Base-by-base conservation (phyloP, 495 filamentous ascomycete species). In the Pseudomonodictys pantanalensis region DNA sequence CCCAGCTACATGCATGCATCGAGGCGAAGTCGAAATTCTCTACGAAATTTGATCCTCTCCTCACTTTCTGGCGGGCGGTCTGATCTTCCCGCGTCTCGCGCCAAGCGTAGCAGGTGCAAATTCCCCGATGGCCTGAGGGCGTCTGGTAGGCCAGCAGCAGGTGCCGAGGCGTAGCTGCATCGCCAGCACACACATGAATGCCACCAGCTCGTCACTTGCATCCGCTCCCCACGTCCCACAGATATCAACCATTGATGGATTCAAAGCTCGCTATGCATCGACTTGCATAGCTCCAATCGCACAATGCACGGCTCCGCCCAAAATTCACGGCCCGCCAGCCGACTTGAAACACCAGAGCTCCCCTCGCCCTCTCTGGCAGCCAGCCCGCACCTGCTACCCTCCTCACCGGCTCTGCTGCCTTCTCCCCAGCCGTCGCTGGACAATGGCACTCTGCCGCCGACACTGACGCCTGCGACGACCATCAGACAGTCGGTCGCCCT, bases 211-310 rank as follows among this genome's bases (percentile, higher is more conserved):
- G 46, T 52, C 52, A 33, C 46, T 29, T 39, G 32, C 46, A 58
- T 60, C 52, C 11, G 56, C 62, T 60, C 62, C 63, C 63, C 63
- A 53, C 63, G 53, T 52, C 56, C 62, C 50, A 56, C 42, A n/a
- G 52, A 56, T 35, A 49, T 43, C 28, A 60, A 43, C 56, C n/a
- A n/a, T n/a, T n/a, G n/a, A n/a, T 49, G 49, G 52, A 17, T 54
- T 52, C 53, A 58, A 42, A 54, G 45, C 63, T 47, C n/a, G 43
- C 57, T 57, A 62, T 62, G 63, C 63, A 66, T 59, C 58, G 58
- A 61, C 48, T 49, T 58, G 58, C 63, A 62, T 62, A 62, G 48
- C 42, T 30, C 52, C 43, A 53, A 42, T 33, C 46, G 39, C 57
- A 66, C 63, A 62, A 66, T 66, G 63, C 58, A 38, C 52, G 30